Evolutionary conservation across 129 eudicot genomes (phyloP), one percentile per base, ranked within the genome.

Genomic region (Rutidosis leptorrhynchoides): DNA sequence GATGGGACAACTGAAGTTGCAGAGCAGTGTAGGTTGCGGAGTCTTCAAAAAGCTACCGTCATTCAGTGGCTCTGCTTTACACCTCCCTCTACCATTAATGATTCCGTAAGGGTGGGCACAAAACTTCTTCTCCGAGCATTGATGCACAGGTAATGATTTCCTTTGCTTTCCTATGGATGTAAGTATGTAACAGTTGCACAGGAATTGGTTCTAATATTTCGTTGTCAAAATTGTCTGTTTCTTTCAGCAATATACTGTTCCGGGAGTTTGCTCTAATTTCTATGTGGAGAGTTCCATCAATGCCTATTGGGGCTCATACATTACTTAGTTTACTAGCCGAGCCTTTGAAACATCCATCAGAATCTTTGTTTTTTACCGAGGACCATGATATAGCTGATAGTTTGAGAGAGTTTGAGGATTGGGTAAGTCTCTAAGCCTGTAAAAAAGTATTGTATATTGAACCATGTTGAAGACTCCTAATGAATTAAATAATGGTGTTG

Each of bases 31-130:
- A 82, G 99, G 55, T 71, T 84, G 78, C 95, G 81, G 72, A 83
- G 87, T 65, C 84, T 78, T 55, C 88, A 93, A 74, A 93, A 93
- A 77, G 96, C 99, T 67, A 80, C 79, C 93, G 96, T 84, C 57
- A 73, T 93, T 72, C 99, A 93, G 74, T 93, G 99, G 98, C 96
- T 91, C 59, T 87, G 96, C 82, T 91, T 91, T 80, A 82, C 96
- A 22, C 99, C 99, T 58, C 99, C 99, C 20, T 86, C 99, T 62
- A 84, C 89, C 54, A 83, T 86, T 55, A 84, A 79, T 70, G 87
- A 88, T 78, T 88, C 85, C 54, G 35, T 42, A 51, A 62, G 37
- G 59, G 86, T 89, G 77, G 74, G 87, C 77, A 69, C 65, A 54
- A 78, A 81, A 74, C 96, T 93, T 62, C 95, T 89, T 72, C 74